Percentiles rank a stretch among this genome's conserved stretches.
Conservation (phyloP, 2,329 filamentous ascomycete species). For the Nannizzia gypsea region DNA sequence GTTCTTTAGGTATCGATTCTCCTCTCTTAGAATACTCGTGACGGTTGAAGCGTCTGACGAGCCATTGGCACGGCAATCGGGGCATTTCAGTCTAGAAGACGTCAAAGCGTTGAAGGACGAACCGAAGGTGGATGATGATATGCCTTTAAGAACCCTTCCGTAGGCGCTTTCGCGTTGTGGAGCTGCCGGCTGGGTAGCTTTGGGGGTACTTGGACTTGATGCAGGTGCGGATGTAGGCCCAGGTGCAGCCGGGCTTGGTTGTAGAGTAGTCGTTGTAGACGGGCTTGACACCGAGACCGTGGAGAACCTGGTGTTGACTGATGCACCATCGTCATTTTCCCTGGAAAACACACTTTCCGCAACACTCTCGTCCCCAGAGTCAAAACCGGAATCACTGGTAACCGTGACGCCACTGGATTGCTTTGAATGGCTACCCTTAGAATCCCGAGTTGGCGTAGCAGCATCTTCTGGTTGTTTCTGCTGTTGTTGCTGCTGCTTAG, state of each 20-base stretch:
- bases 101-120: conserved; percentile 22
- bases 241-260: not conserved
- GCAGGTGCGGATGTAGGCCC: conserved; percentile 13
- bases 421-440: conserved; percentile 14
- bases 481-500: not conserved
- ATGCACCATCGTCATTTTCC: conserved; percentile 25
- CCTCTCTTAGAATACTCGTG: conserved; percentile 41
- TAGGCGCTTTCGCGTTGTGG: conserved; percentile 25
- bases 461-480: not conserved
- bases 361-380: conserved; percentile 45
- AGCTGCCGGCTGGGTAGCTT: conserved; percentile 17
- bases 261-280: conserved; percentile 7
- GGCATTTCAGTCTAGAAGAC: conserved; percentile 24
- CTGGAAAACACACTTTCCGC: conserved; percentile 38
- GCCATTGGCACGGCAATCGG: conserved; percentile 31
- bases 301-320: conserved; percentile 25
- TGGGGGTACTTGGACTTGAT: conserved; percentile 18
- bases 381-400: conserved; percentile 47
- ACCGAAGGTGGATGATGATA: conserved; percentile 25
- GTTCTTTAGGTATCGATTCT: conserved; percentile 43
- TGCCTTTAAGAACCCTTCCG: conserved; percentile 35
- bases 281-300: conserved; percentile 25
- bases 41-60: conserved; percentile 43
- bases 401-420: conserved; percentile 28
- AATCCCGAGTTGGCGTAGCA: not conserved